A percentile compares a stretch with the other conserved stretches of the same genome.
These are phyloP conservation scores for Penicillium lividum DNA, from an alignment of 495 filamentous ascomycete genomes.

Conservation along the genomic window DNA sequence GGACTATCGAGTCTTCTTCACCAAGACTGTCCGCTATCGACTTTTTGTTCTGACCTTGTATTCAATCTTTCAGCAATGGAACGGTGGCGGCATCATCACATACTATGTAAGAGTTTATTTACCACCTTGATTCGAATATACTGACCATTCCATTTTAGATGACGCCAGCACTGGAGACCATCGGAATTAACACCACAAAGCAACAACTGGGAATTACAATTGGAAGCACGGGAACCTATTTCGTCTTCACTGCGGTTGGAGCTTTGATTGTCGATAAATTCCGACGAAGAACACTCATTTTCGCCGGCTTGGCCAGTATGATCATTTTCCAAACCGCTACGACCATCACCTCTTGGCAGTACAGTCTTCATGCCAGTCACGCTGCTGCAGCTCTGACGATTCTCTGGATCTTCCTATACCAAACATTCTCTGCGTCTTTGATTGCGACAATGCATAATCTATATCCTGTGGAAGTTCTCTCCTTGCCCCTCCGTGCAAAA, in stretches of 20 bases:
- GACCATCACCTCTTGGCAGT: conserved; percentile 46
- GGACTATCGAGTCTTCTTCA: conserved; percentile 44
- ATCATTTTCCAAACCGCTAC: conserved; percentile 40
- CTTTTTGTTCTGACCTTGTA: conserved; percentile 41
- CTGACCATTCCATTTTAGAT: conserved; percentile 27
- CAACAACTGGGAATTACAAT: conserved; percentile 39
- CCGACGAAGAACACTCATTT: conserved; percentile 39
- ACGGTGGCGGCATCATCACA: conserved; percentile 44
- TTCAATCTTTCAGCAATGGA: conserved; percentile 48
- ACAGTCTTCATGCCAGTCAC: conserved; percentile 18
- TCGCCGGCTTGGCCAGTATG: conserved; percentile 36
- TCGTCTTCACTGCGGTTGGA: conserved; percentile 42
- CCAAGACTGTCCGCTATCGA: conserved; percentile 34
- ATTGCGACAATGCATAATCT: conserved; percentile 49
- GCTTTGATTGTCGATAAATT: conserved; percentile 41
- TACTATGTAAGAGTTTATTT: conserved; percentile 32
- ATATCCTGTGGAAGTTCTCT: conserved; percentile 43
- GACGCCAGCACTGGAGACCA: conserved; percentile 36
- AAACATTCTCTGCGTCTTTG: conserved; percentile 39
- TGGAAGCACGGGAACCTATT: conserved; percentile 41
- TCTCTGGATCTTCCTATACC: conserved; percentile 46
- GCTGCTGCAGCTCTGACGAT: conserved; percentile 36
- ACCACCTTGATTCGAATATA: not conserved
- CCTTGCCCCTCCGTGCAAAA: conserved; percentile 40
- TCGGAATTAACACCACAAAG: conserved; percentile 33